Percentiles rank a stretch among this genome's conserved stretches.
These are phyloP conservation scores for Corymbia maculata DNA, from an alignment of 345 rosid species.

Conservation along the genomic window DNA sequence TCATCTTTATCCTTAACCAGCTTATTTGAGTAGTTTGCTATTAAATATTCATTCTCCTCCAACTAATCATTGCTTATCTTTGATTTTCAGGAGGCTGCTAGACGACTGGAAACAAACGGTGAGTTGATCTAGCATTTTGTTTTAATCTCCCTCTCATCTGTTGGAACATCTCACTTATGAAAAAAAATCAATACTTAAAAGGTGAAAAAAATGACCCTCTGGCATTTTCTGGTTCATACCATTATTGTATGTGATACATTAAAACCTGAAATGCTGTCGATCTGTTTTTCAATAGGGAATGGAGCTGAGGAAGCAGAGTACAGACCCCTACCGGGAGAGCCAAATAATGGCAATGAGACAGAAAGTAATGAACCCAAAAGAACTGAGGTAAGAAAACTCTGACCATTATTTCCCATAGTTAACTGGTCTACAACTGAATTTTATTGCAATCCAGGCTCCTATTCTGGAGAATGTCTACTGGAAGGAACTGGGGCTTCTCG, in stretches of 20 bases:
- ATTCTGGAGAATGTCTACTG: conserved; percentile 26
- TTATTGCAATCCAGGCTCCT: conserved; percentile 9
- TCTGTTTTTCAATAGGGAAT: conserved; percentile 4
- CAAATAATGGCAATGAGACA: not conserved
- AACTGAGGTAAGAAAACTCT: conserved; percentile 9
- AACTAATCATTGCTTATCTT: not conserved
- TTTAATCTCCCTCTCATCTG: not conserved
- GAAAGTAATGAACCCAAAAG: not conserved
- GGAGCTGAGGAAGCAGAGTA: conserved; percentile 15
- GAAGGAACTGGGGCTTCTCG: conserved; percentile 24
- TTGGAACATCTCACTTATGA: not conserved
- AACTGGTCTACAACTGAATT: not conserved
- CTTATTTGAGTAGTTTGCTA: not conserved
- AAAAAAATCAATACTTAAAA: not conserved
- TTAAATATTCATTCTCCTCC: not conserved
- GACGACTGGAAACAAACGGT: conserved; percentile 15
- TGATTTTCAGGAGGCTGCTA: conserved; percentile 20
- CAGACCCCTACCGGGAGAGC: conserved; percentile 15
- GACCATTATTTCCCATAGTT: not conserved
- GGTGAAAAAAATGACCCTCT: not conserved
- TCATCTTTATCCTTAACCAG: not conserved
- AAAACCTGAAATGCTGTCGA: not conserved
- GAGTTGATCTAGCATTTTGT: not conserved
- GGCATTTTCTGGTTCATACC: not conserved
- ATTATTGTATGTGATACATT: not conserved